A percentile compares a stretch with the other conserved stretches of the same genome.
Conservation (phyloP, 805 yeast species). For the Candida ortonii region DNA sequence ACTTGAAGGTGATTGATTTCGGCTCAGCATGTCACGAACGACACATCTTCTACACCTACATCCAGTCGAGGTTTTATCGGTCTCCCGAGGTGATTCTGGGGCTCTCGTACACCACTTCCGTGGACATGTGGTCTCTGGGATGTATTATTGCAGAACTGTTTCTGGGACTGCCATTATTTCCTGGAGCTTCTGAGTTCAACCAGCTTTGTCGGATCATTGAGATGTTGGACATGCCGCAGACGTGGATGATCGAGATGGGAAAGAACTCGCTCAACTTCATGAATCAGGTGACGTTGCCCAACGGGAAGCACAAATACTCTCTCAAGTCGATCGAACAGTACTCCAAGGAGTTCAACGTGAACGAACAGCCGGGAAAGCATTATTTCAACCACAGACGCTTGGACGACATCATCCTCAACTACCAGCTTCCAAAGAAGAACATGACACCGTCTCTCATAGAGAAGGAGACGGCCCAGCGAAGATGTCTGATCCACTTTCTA, state of each 20-base stretch:
- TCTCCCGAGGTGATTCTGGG: conserved; percentile 95
- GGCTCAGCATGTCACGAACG: conserved; percentile 94
- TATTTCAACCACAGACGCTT: conserved; percentile 68
- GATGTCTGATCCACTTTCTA: conserved; percentile 71
- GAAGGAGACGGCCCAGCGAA: conserved; percentile 70
- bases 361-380: conserved; percentile 79
- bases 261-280: conserved; percentile 72
- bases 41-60: conserved; percentile 84
- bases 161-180: conserved; percentile 87
- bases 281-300: conserved; percentile 19
- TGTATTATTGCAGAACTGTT: conserved; percentile 58
- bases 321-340: conserved; percentile 43
- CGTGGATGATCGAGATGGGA: conserved; percentile 97
- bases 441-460: conserved; percentile 56
- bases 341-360: conserved; percentile 48
- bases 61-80: conserved; percentile 89
- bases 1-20: conserved; percentile 89
- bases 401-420: conserved; percentile 71
- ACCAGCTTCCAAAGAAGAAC: conserved; percentile 61
- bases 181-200: conserved; percentile 92
- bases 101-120: conserved; percentile 84
- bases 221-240: conserved; percentile 83
- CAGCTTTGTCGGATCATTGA: conserved; percentile 80
- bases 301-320: conserved; percentile 29
- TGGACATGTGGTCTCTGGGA: conserved; percentile 75